Percentiles rank a stretch among this genome's conserved stretches.
These are phyloP conservation scores for Trichosporon sp. DNA, from an alignment of 1,284 basidiomycete genomes.

Conservation along the genomic window DNA sequence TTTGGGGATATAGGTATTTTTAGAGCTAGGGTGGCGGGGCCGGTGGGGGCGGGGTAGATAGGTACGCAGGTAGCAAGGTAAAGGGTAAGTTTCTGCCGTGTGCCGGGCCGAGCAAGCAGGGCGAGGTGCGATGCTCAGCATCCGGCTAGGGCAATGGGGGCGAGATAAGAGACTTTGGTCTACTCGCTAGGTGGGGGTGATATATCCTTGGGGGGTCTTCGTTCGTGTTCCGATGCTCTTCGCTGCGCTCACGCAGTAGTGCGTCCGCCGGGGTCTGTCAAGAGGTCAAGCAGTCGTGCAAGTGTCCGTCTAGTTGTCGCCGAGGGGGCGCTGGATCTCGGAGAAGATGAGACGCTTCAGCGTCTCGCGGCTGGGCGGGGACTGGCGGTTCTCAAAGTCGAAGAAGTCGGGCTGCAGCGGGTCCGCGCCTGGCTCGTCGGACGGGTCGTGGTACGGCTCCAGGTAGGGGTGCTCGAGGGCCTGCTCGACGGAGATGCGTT, in stretches of 20 bases:
- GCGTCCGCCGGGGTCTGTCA: no score
- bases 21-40: not conserved
- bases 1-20: no score
- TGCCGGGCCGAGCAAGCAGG: no score
- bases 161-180: not conserved
- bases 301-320: conserved; percentile 30
- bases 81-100: not conserved
- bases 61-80: not conserved
- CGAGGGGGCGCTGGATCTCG: conserved; percentile 54
- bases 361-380: conserved; percentile 59
- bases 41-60: not conserved
- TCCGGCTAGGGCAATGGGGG: not conserved
- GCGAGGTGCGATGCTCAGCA: not conserved
- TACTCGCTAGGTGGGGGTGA: not conserved
- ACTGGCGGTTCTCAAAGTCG: conserved; percentile 69
- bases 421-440: conserved; percentile 79
- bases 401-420: conserved; percentile 85
- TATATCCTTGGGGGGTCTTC: not conserved
- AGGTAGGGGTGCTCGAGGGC: conserved; percentile 92
- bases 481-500: conserved; percentile 85
- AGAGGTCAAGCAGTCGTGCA: no score
- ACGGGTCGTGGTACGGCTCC: conserved; percentile 85
- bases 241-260: no score
- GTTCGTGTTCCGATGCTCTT: not conserved
- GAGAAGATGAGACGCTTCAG: conserved; percentile 60